Evolutionary conservation across 2,329 filamentous ascomycete species (phyloP).

Genomic region (Ophiosphaerella narmari): DNA sequence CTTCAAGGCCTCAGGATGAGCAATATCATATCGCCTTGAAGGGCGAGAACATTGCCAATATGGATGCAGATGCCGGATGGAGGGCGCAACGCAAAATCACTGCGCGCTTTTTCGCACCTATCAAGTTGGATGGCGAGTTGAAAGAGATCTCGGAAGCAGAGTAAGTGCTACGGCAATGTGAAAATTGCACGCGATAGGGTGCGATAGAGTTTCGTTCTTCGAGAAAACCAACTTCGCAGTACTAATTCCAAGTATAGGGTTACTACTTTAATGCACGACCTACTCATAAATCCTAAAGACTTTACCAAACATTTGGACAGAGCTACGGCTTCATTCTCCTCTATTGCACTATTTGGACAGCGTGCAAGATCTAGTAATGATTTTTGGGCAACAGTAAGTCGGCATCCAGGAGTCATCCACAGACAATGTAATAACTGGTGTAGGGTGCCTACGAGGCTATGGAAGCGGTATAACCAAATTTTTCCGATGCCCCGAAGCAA

Average conservation of each 20-base stretch:
- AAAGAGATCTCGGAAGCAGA: constrained; percentile 29
- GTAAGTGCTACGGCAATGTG: constrained; percentile 14
- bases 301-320: constrained; percentile 40
- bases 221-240: constrained; percentile 2
- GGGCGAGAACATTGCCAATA: constrained; percentile 24
- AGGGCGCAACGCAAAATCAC: constrained; percentile 27
- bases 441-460: constrained; percentile 24
- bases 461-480: constrained; percentile 13
- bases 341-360: constrained; percentile 25
- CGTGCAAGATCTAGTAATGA: constrained; percentile 19
- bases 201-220: too few relatives aligned
- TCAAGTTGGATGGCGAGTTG: constrained; percentile 22
- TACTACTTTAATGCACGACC: constrained; percentile 48
- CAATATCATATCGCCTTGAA: constrained; percentile 14
- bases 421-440: constrained; percentile 2
- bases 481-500: not conserved
- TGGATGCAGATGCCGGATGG: constrained; percentile 22
- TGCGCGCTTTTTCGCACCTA: constrained; percentile 22
- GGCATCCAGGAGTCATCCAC: not conserved
- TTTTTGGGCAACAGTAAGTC: constrained; percentile 31
- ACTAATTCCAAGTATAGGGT: constrained; percentile 13
- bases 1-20: constrained; percentile 15
- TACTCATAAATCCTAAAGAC: constrained; percentile 51
- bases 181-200: not conserved
- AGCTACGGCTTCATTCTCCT: constrained; percentile 22